Evolutionary conservation across 768 basidiomycete species (phyloP), one percentile per base, ranked within the genome.

Genomic region (Astraeus odoratus): DNA sequence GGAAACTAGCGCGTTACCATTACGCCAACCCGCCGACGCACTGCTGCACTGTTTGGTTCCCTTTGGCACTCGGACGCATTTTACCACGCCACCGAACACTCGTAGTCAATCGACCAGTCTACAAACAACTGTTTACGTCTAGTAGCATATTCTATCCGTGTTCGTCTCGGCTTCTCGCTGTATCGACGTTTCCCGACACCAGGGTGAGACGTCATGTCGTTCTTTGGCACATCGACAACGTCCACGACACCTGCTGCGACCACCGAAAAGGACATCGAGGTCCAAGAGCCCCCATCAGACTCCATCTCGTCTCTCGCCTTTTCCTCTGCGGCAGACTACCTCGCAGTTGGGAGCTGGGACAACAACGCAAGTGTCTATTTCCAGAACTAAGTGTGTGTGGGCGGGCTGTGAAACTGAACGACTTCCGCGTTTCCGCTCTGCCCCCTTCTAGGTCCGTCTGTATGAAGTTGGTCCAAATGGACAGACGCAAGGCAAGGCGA

Each of bases 301-400:
- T 90, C 89, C 10, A 87, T 95, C 49, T 94, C 91, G 2, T 78
- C 81, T 2, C 64, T 97, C 41, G 67, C 85, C 1, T 97, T 94
- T 68, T 92, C 88, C 0, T 78, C 85, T 5, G 82, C 79, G 15
- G 86, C 86, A 8, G 90, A 95, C 59, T 87, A 89, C 59, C 75
- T 98, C 20, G 92, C 94, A 8, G 93, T 94, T 10, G 92, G 81
- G 44, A 86, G 84, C 54, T 98, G 95, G 95, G 87, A 89, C 58
- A 93, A 91, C 60, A 88, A 88, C 65, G 93, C 92, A 53, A 34
- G 79, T 65, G 12, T 12, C 27, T 19, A n/a, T 16, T 15, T 15
- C 44, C 36, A 19, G 23, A 2, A 27, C 20, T 15, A 18, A 15
- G 16, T 8, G 22, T 10, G 31, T 13, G 35, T 37, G 2, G 15